Percentiles rank a stretch among this genome's conserved stretches.
Evolutionary conservation across 805 yeast species (phyloP).

Genomic region (Hanseniaspora singularis): DNA sequence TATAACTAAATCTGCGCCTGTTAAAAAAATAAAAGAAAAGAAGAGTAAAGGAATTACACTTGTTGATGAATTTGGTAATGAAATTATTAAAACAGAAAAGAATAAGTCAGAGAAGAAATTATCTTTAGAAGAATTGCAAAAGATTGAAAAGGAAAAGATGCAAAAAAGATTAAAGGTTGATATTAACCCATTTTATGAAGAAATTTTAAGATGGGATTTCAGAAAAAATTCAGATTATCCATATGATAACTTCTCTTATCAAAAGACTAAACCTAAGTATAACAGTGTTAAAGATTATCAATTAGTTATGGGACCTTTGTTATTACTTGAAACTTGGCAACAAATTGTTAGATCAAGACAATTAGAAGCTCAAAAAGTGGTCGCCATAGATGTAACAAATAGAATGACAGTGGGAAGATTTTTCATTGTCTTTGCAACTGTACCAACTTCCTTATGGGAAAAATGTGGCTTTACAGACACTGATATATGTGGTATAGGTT

Average conservation of each 20-base stretch:
- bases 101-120: conserved; percentile 27
- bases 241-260: conserved; percentile 32
- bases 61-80: conserved; percentile 26
- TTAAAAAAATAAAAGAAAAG: background rate
- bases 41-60: conserved; percentile 12
- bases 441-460: conserved; percentile 39
- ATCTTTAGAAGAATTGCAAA: conserved; percentile 31
- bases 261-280: conserved; percentile 45
- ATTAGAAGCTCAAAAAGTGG: conserved; percentile 44
- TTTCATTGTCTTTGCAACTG: conserved; percentile 71
- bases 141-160: conserved; percentile 59
- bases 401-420: conserved; percentile 76
- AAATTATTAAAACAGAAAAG: conserved; percentile 28
- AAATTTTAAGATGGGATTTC: conserved; percentile 68
- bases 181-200: conserved; percentile 58
- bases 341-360: conserved; percentile 63
- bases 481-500: conserved; percentile 46
- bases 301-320: conserved; percentile 60
- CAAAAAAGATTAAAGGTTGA: conserved; percentile 67
- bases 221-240: conserved; percentile 47
- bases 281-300: conserved; percentile 52
- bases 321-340: conserved; percentile 89
- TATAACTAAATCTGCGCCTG: conserved; percentile 15
- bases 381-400: conserved; percentile 60
- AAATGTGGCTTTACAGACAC: conserved; percentile 56